Conservation (phyloP, 768 basidiomycete species). For the Tricholoma saponaceum region DNA sequence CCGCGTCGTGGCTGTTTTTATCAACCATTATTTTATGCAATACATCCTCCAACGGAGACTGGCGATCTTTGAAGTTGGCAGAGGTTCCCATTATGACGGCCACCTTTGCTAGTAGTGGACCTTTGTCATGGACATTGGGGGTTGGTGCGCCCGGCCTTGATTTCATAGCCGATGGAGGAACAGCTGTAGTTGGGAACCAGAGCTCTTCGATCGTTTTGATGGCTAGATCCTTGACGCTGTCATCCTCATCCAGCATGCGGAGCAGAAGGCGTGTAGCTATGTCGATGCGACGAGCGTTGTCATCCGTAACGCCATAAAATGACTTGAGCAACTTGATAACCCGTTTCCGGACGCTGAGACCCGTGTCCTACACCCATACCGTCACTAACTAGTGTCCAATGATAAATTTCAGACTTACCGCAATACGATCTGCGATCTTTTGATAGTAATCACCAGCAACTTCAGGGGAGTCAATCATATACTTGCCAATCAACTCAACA, state of each 20-base stretch:
- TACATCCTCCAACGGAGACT: conserved; percentile 80
- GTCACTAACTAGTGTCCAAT: not conserved
- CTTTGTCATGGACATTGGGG: conserved; percentile 43
- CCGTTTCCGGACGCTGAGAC: conserved; percentile 88
- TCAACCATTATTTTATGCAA: conserved; percentile 78
- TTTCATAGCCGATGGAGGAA: conserved; percentile 34
- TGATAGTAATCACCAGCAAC: conserved; percentile 89
- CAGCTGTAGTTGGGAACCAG: conserved; percentile 59
- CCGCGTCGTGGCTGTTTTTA: conserved; percentile 56
- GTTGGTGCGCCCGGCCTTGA: conserved; percentile 24
- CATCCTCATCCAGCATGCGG: conserved; percentile 90
- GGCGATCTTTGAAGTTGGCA: conserved; percentile 76
- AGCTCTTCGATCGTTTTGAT: conserved; percentile 87
- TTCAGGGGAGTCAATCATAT: conserved; percentile 84
- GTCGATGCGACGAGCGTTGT: conserved; percentile 61
- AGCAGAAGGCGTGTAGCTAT: conserved; percentile 79
- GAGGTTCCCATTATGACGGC: conserved; percentile 84
- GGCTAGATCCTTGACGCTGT: conserved; percentile 90
- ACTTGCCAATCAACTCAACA: conserved; percentile 96
- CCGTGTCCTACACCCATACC: conserved; percentile 72
- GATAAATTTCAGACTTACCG: conserved; percentile 46
- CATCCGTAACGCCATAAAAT: conserved; percentile 66
- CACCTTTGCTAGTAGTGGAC: conserved; percentile 58
- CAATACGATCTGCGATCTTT: conserved; percentile 85
- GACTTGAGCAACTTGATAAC: conserved; percentile 92